Evolutionary conservation across 805 yeast species (phyloP).

Genomic region (Candida wancherniae): DNA sequence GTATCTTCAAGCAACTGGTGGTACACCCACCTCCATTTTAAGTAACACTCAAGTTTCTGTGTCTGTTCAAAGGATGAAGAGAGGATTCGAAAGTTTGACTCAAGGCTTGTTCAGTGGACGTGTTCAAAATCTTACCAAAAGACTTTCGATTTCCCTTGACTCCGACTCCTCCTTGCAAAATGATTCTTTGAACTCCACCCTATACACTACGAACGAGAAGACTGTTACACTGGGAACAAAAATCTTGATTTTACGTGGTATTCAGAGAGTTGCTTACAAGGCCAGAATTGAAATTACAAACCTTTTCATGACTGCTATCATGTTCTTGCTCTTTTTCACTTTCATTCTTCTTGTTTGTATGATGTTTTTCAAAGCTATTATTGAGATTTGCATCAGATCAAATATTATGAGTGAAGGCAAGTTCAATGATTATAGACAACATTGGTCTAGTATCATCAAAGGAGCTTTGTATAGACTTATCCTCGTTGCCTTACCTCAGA

Average conservation of each 20-base stretch:
- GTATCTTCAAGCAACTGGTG: conserved; percentile 96
- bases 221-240: conserved; percentile 54
- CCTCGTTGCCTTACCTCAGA: conserved; percentile 82
- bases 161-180: conserved; percentile 43
- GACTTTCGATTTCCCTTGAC: conserved; percentile 34
- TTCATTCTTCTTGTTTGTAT: conserved; percentile 54
- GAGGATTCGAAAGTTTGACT: conserved; percentile 17
- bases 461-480: conserved; percentile 85
- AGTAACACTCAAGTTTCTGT: conserved; percentile 66
- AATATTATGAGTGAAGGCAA: conserved; percentile 57
- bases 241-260: conserved; percentile 81
- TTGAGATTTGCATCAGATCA: conserved; percentile 58
- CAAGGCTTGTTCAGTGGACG: conserved; percentile 1
- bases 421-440: conserved; percentile 70
- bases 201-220: conserved; percentile 72
- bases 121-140: conserved; percentile 18
- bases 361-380: conserved; percentile 61
- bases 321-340: conserved; percentile 74
- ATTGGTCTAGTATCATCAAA: conserved; percentile 81
- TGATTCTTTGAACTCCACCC: conserved; percentile 37
- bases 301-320: conserved; percentile 80
- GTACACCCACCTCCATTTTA: conserved; percentile 72
- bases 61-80: conserved; percentile 59
- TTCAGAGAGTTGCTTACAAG: conserved; percentile 82
- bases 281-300: conserved; percentile 84